Percentiles rank a stretch among this genome's conserved stretches.
Conservation (phyloP, 148 eudicot species). For the Gaultheria prostrata region DNA sequence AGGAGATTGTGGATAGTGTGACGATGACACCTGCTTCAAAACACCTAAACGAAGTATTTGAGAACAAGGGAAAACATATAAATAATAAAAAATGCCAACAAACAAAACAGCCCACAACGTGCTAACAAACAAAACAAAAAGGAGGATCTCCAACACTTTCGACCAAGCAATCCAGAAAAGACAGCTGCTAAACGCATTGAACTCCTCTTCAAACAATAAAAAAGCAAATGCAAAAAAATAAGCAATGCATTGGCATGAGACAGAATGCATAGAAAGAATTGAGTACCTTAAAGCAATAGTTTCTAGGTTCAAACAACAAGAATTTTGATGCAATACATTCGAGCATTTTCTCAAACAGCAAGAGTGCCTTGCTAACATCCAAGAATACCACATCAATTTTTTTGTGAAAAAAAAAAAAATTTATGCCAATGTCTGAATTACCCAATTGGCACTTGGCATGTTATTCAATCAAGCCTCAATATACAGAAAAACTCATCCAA, state of each 20-base stretch:
- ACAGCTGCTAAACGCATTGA: too few species aligned
- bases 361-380: not conserved
- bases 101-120: not conserved
- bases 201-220: too few species aligned
- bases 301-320: not conserved
- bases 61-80: not conserved
- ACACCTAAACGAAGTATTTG: not conserved
- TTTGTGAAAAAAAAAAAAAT: too few species aligned
- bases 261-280: too few species aligned
- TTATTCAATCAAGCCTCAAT: not conserved
- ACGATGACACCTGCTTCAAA: not conserved
- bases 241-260: too few species aligned
- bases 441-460: not conserved
- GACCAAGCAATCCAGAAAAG: too few species aligned
- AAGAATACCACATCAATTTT: not conserved
- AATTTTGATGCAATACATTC: not conserved
- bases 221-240: too few species aligned
- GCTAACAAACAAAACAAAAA: too few species aligned
- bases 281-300: not conserved
- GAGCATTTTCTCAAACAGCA: not conserved
- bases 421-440: not conserved
- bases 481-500: too few species aligned
- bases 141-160: too few species aligned
- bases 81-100: not conserved
- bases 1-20: not conserved